phyloP scores from a whole-genome alignment of 306 rosid species.

The Pterocarpus santalinus region DNA sequence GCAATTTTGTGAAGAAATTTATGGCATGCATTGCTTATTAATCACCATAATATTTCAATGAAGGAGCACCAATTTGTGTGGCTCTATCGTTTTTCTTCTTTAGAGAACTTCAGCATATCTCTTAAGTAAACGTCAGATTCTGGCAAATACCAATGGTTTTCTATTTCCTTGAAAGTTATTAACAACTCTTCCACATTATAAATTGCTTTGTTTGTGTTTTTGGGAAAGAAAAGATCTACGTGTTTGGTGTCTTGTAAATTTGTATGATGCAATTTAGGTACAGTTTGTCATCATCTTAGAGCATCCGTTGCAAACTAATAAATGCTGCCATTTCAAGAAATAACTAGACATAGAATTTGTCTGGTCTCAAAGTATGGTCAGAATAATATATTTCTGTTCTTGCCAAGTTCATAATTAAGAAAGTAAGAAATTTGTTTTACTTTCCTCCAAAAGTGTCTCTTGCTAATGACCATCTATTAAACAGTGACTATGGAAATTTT shows the following conservation, averaged over 20 bases:
- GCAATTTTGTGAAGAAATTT: not conserved
- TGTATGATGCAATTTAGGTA: constrained; percentile 42
- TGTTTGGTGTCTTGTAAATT: constrained; percentile 41
- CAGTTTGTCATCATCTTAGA: constrained; percentile 21
- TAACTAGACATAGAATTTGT: constrained; percentile 20
- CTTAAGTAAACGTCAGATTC: constrained; percentile 32
- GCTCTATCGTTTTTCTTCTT: not conserved
- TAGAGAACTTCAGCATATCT: not conserved
- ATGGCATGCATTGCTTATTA: constrained; percentile 23
- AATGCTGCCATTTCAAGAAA: constrained; percentile 31
- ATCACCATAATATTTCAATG: not conserved
- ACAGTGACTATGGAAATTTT: constrained; percentile 29
- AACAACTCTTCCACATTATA: not conserved
- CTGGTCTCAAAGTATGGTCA: not conserved
- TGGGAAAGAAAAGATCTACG: constrained; percentile 37
- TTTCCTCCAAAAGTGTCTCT: constrained; percentile 35
- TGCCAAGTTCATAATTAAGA: constrained; percentile 5
- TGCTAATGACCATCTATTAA: constrained; percentile 32
- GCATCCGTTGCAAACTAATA: constrained; percentile 2
- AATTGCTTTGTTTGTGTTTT: constrained; percentile 7
- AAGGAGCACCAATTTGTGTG: not conserved
- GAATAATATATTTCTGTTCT: constrained; percentile 2
- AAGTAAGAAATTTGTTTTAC: constrained; percentile 34
- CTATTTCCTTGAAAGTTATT: constrained; percentile 28
- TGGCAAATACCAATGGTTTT: not conserved